Base-by-base conservation (phyloP, 257 asterid genomes). In the Penstemon eatonii region DNA sequence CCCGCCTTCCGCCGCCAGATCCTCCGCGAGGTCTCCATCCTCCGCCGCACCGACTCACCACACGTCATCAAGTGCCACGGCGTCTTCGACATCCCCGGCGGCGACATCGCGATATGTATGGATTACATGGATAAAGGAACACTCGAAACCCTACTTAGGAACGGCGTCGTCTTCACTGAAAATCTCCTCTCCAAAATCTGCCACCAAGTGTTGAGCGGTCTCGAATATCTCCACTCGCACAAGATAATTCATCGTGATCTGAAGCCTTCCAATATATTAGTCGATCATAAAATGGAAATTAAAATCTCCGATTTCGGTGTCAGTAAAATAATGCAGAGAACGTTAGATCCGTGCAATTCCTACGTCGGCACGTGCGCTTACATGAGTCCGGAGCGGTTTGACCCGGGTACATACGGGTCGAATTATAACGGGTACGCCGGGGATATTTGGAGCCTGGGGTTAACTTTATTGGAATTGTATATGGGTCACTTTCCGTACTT, bases 321-420 rank as follows among this genome's bases (percentile, higher is more conserved):
- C 4, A 90, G 96, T 42, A 90, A 86, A 79, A 86, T 92, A 10
- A 83, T 90, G 90, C 83, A 86, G 67, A 61, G 97, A 41, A 83
- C 90, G 0, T 47, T 90, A 8, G 97, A 90, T 33, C 90, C 98
- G 8, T 88, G 97, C 82, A 84, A 85, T 63, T 90, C 98, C 0
- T 92, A 88, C 71, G 97, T 92, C 3, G 98, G 98, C 0, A 92
- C 98, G 15, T 92, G 97, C 71, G 97, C 97, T 0, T 92, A 92
- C 73, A 92, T 92, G 98, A 92, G 98, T 44, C 98, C 98, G 42
- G 98, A 92, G 73, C 80, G 97, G 44, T 92, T 92, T 56, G 97
- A 92, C 73, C 97, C 97, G 61, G 95, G 82, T 1, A 83, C 91
- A 0, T 79, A 90, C 74, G 97, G 98, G 44, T 78, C 82, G 45